Evolutionary conservation across 148 eudicot species (phyloP), one percentile per base, ranked within the genome.

Genomic region (Fagopyrum tataricum): DNA sequence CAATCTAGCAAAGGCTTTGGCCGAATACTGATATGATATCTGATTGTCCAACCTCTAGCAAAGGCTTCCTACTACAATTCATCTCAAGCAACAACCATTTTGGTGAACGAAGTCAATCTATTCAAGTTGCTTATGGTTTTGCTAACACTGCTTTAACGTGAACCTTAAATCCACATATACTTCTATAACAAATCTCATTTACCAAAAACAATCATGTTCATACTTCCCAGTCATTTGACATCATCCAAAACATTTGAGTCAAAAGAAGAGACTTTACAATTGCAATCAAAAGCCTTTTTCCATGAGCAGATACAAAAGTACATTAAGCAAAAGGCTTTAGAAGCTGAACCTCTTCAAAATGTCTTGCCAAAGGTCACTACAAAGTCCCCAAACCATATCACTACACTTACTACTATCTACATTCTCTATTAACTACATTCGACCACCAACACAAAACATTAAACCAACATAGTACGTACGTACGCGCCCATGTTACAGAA

Each of bases 361-460:
- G 64, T 23, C 64, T 58, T 23, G 9, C 24, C 39, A 58, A 11
- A 61, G 67, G 12, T 61, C 40, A 11, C 67, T 61, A 61, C 67
- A 11, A 23, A 56, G 64, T 56, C 13, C 59, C 59, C 18, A n/a
- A 13, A 18, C 26, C 24, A 53, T 17, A 56, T 56, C 40, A 61
- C 41, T 61, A 64, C 69, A 37, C 44, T 58, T 31, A 64, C 69
- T 31, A 37, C 18, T 64, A 64, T 64, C 69, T 64, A 64, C 69
- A 64, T 15, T 14, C 9, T 64, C 68, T 37, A 7, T 64, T 64
- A 64, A 15, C 43, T 64, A 64, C 59, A 53, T 53, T 53, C 20
- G 6, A 18, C 59, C 8, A 53, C n/a, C n/a, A 4, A 31, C 43
- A 64, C 69, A 64, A 0, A 31, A 37, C 14, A 39, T n/a, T 10